A percentile compares a stretch with the other conserved stretches of the same genome.
Conservation (phyloP, 1,284 basidiomycete genomes). For the Pseudozyma sp. region DNA sequence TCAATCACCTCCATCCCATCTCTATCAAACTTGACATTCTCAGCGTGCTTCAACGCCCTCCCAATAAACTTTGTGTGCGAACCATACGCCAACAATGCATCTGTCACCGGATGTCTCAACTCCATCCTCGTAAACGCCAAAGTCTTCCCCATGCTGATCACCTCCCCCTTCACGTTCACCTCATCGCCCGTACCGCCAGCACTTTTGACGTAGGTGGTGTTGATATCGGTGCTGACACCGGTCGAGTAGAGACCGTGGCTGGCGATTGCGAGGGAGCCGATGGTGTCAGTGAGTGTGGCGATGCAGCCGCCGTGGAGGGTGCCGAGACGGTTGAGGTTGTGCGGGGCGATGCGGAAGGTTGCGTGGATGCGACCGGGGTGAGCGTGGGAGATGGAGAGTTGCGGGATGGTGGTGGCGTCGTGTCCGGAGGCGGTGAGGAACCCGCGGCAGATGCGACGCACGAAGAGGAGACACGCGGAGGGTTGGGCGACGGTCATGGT, state of each 20-base stretch:
- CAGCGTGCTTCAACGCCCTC: constrained; percentile 77
- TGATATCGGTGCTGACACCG: constrained; percentile 86
- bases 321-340: constrained; percentile 63
- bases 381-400: constrained; percentile 48
- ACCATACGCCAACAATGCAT: constrained; percentile 53
- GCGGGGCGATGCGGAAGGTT: constrained; percentile 41
- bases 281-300: constrained; percentile 83
- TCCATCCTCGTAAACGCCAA: constrained; percentile 65
- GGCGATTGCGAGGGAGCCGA: constrained; percentile 84
- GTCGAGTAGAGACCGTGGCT: constrained; percentile 86
- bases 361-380: constrained; percentile 53
- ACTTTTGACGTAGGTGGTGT: constrained; percentile 82
- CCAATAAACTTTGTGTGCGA: constrained; percentile 87
- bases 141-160: constrained; percentile 60
- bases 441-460: constrained; percentile 44
- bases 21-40: constrained; percentile 83
- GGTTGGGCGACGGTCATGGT: constrained; percentile 23
- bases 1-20: constrained; percentile 80
- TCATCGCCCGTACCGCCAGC: constrained; percentile 71
- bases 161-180: constrained; percentile 42
- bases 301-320: constrained; percentile 85
- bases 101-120: constrained; percentile 52
- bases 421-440: constrained; percentile 51
- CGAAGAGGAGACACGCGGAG: constrained; percentile 50
- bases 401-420: constrained; percentile 56